phyloP scores from a whole-genome alignment of 768 basidiomycete genomes.

The Xerocomus spinulosus region DNA sequence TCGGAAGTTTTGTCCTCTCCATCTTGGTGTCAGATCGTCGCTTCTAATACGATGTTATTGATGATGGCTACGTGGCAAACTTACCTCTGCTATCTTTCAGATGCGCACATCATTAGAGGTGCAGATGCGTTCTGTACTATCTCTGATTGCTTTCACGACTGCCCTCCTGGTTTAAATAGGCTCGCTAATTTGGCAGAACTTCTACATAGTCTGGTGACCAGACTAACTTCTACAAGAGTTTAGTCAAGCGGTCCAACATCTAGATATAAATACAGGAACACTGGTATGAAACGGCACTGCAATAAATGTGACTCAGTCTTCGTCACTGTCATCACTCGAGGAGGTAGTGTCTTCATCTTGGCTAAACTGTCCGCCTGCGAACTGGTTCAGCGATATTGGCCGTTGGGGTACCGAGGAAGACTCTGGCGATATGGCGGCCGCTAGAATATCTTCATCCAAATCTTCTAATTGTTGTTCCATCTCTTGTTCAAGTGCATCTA shows the following conservation, averaged over 20 bases:
- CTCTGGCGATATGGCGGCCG: slow-evolving; percentile 37
- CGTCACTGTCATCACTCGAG: slow-evolving; percentile 53
- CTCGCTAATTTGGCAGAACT: no score
- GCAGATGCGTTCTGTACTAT: no score
- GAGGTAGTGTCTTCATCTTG: slow-evolving; percentile 48
- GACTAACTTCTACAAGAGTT: slow-evolving; percentile 6
- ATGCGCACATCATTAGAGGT: no score
- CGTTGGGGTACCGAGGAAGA: slow-evolving; percentile 26
- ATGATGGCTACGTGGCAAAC: no score
- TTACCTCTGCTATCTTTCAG: no score
- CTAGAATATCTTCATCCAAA: slow-evolving; percentile 49
- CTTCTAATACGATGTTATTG: no score
- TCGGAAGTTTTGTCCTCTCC: no score
- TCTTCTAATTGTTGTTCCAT: slow-evolving; percentile 36
- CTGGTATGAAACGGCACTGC: slow-evolving; percentile 1
- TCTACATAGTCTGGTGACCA: slow-evolving; percentile 26
- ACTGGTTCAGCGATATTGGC: slow-evolving; percentile 49
- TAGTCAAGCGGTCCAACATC: slow-evolving; percentile 2
- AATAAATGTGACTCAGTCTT: slow-evolving; percentile 33
- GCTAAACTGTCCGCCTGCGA: slow-evolving; percentile 40
- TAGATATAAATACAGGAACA: slow-evolving; percentile 5
- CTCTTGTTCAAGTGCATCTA: slow-evolving; percentile 33
- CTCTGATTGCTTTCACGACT: no score
- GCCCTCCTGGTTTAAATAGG: no score
- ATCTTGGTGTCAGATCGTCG: no score